These are phyloP conservation scores for Hypoxylon crocopeplum DNA, from an alignment of 495 filamentous ascomycete genomes.

Conservation along the genomic window DNA sequence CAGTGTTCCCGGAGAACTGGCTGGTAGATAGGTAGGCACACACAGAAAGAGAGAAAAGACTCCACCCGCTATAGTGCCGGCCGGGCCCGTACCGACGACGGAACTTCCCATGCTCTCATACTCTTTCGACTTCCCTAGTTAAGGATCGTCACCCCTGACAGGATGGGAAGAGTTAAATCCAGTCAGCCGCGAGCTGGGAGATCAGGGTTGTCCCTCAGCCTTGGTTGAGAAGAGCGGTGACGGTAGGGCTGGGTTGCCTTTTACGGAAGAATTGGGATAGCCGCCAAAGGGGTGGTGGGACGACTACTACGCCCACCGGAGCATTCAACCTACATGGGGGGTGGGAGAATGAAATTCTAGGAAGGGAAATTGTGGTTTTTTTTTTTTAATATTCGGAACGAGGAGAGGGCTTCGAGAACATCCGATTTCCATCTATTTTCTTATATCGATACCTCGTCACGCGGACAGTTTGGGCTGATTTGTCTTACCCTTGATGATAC, in stretches of 20 bases:
- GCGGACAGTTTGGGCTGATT: constrained; percentile 32
- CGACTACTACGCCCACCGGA: constrained; percentile 29
- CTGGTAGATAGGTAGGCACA: not conserved
- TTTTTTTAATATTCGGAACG: constrained; percentile 3
- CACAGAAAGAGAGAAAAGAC: too few relatives aligned
- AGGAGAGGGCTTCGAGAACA: constrained; percentile 17
- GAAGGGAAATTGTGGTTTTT: constrained; percentile 34
- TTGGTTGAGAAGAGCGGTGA: constrained; percentile 13
- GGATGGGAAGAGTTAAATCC: constrained; percentile 6
- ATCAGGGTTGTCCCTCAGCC: not conserved
- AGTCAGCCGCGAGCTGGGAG: constrained; percentile 8
- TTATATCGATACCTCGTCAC: constrained; percentile 38
- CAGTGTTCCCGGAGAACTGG: constrained; percentile 7
- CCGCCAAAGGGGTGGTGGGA: constrained; percentile 11
- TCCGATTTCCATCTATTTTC: constrained; percentile 33
- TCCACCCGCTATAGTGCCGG: constrained; percentile 12
- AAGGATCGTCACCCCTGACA: constrained; percentile 5
- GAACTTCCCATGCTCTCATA: constrained; percentile 10
- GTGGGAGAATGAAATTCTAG: constrained; percentile 15
- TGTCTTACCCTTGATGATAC: constrained; percentile 38
- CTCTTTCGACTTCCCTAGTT: constrained; percentile 19
- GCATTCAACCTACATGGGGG: constrained; percentile 8
- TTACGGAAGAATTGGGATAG: constrained; percentile 21
- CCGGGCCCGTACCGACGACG: constrained; percentile 11
- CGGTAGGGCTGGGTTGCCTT: constrained; percentile 11